Base-by-base conservation (phyloP, 805 yeast genomes). In the Kuraishia capsulata region DNA sequence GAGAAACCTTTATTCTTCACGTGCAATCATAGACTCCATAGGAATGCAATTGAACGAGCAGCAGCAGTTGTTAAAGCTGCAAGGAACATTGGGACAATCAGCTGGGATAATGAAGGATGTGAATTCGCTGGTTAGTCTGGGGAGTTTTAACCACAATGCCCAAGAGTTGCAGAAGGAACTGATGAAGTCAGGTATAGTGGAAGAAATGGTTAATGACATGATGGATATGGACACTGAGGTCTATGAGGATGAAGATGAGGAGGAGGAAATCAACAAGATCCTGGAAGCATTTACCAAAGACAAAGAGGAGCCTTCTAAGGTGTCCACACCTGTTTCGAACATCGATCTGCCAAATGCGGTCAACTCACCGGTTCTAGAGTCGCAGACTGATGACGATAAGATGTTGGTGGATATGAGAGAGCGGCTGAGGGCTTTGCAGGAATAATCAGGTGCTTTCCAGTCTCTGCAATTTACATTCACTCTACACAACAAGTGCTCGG, bases 171-270 rank as follows among this genome's bases (percentile, higher is more conserved):
- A 90, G 42, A 80, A 74, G 52, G 99, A 92, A 60, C 69, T 90
- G 49, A 78, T 84, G 76, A 83, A 81, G 57, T 75, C 84, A 10
- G 92, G 92, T 0, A 73, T 92, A 33, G 87, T 92, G 39, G 86
- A 85, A 47, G 98, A 92, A 54, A 92, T 92, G 97, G 80, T 89
- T 54, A 87, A 84, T 41, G 99, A 92, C 53, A 78, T 85, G 44
- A 67, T 90, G 42, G 97, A 89, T 43, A 60, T 67, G 36, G 61
- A 75, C 41, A 79, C 72, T 17, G 86, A 79, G 23, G 81, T 72
- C 35, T 81, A 73, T 16, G 84, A 77, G 42, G 69, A 74, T 31
- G 81, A 73, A 39, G 68, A 67, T 31, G 90, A 83, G 39, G 81
- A 78, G 23, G 75, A 69, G 31, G 71, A 71, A 49, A 79, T 86